Evolutionary conservation across 1,284 basidiomycete species (phyloP), one percentile per base, ranked within the genome.

Genomic region (Papiliotrema nemorosa): DNA sequence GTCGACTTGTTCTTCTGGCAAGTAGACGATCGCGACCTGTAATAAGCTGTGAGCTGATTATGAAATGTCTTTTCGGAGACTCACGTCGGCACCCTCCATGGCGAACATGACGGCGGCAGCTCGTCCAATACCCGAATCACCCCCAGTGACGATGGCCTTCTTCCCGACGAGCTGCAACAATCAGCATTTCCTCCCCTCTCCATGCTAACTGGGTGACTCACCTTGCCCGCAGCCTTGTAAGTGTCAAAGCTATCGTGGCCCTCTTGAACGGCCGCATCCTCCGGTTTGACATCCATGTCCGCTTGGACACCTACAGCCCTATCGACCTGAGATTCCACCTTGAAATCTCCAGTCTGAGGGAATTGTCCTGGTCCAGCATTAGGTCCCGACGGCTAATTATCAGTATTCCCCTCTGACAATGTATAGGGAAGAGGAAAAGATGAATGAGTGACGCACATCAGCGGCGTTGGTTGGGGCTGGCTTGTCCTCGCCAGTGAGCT

Each of bases 31-130:
- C 2, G 82, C 81, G 29, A 86, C 60, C 60, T 62, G 48, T 7
- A 68, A n/a, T 25, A 24, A 37, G 35, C 14, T n/a, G 35, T n/a
- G 3, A 31, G 2, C 12, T 36, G 5, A 2, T 13, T n/a, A 16
- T 37, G 14, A 2, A 16, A 12, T 24, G 4, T 25, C 4, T n/a
- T 13, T 21, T 24, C 35, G 44, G 10, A 69, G 64, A 77, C 76
- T 44, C 69, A 75, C 78, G 47, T 82, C 82, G 27, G 79, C 78
- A 12, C 84, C 84, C 65, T 85, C 83, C 25, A 82, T 77, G 12
- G 82, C 82, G 60, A 82, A 83, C 67, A 82, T 78, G 52, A 82
- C 77, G 5, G 82, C 82, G 1, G 80, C 80, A 3, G 80, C 73
- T 25, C 82, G 78, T 14, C 84, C 48, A 24, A 43, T 43, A 36